Evolutionary conservation across 306 rosid genomes (phyloP).

Genomic region (Cucurbita moschata): DNA sequence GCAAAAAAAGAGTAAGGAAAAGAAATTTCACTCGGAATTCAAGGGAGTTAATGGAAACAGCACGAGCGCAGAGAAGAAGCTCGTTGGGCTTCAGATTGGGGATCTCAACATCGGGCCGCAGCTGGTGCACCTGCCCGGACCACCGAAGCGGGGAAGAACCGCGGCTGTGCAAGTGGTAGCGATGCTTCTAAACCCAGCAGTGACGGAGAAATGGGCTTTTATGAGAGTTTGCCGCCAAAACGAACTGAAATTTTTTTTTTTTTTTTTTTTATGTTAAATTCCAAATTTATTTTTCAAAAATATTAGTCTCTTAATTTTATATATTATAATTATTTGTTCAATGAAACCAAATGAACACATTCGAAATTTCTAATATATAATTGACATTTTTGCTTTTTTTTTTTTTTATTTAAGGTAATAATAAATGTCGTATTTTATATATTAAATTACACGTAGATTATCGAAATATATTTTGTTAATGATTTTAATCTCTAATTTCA

Average conservation of each 20-base stretch:
- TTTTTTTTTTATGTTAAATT: too few species aligned
- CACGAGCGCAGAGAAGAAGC: slow-evolving; percentile 45
- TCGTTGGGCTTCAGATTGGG: too few species aligned
- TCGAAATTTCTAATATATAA: neutral
- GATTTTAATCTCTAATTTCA: too few species aligned
- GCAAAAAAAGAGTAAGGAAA: neutral
- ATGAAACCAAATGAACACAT: neutral
- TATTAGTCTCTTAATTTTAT: too few species aligned
- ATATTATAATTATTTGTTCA: too few species aligned
- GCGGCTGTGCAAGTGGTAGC: slow-evolving; percentile 60
- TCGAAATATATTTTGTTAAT: too few species aligned
- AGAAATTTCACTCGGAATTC: slow-evolving; percentile 53
- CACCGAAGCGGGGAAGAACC: slow-evolving; percentile 60
- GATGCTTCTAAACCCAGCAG: slow-evolving; percentile 15
- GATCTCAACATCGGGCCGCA: slow-evolving; percentile 30
- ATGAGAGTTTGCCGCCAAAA: neutral
- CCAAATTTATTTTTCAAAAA: too few species aligned
- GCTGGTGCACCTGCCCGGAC: slow-evolving; percentile 47
- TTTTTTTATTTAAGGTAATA: too few species aligned
- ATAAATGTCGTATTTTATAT: too few species aligned
- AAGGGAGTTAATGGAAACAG: slow-evolving; percentile 74
- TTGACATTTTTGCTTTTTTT: too few species aligned
- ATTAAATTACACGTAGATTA: too few species aligned
- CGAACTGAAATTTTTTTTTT: neutral
- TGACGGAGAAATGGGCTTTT: neutral